Base-by-base conservation (phyloP, 2,329 filamentous ascomycete species). In the Decorospora gaudefroyi region DNA sequence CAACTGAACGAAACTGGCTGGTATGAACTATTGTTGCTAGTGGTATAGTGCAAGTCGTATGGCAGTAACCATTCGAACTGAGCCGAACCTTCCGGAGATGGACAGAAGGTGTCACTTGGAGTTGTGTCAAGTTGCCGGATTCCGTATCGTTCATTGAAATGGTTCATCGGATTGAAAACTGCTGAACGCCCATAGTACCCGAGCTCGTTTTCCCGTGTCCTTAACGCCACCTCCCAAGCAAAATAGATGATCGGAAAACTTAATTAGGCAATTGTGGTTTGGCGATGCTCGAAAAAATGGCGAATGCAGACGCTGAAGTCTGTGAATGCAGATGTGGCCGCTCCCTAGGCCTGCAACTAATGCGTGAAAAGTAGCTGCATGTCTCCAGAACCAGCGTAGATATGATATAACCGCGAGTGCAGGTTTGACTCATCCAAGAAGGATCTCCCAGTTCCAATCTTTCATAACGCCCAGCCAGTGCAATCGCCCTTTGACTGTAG, bases 391-490 rank as follows among this genome's bases (percentile, higher is more conserved):
- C n/a, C n/a, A n/a, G n/a, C n/a, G n/a, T n/a, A n/a, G n/a, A n/a
- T n/a, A n/a, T n/a, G 16, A 27, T 26, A 9, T 8, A n/a, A 16
- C 15, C 25, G n/a, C n/a, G 9, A 11, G n/a, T 6, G 9, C 8
- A 12, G 12, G 21, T 12, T 13, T 26, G 30, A 15, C 5, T 62
- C 31, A 64, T 37, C 60, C 60, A 19, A 64, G 53, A 23, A 64
- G 51, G 16, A 64, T 54, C 53, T 87, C 84, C 84, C 85, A 88
- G n/a, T 76, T 73, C 82, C 82, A 86, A 55, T 87, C 84, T 50
- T 78, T 79, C 85, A 87, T 87, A 28, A 88, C 83, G 25, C 83
- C 81, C 6, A 86, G 73, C 85, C 85, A 88, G 67, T 88, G 85
- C 59, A 85, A 68, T 31, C 74, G 74, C 3, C 85, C 84, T 51